phyloP scores from a whole-genome alignment of 495 filamentous ascomycete species.

The Parathielavia hyrcaniae region DNA sequence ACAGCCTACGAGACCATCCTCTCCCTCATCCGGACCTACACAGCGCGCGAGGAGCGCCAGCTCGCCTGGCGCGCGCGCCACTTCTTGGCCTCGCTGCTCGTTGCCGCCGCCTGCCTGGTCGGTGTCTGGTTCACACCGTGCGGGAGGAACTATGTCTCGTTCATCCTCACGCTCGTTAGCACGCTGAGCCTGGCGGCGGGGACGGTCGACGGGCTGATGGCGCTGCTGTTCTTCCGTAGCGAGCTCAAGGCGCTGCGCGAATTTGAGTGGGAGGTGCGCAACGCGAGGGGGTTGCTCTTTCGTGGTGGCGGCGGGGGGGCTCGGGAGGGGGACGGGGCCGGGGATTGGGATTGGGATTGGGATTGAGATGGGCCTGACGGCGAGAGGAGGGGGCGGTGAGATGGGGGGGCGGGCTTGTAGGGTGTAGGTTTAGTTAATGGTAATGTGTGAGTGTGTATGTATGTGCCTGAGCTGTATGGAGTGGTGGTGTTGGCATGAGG shows the following conservation, averaged over 20 bases:
- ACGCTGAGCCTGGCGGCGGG: conserved; percentile 70
- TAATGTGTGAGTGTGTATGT: too few relatives aligned
- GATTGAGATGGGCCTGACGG: not conserved
- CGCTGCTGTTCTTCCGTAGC: conserved; percentile 73
- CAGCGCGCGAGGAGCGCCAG: conserved; percentile 60
- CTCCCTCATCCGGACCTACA: conserved; percentile 58
- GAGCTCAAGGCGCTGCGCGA: conserved; percentile 83
- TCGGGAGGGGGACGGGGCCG: not conserved
- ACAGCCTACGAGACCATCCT: conserved; percentile 68
- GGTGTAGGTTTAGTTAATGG: not conserved
- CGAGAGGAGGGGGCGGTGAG: not conserved
- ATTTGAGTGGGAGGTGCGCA: conserved; percentile 89
- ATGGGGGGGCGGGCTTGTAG: not conserved
- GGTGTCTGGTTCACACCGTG: conserved; percentile 79
- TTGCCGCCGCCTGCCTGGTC: conserved; percentile 64
- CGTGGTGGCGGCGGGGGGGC: conserved; percentile 18
- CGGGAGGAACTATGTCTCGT: conserved; percentile 69
- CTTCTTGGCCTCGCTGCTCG: conserved; percentile 58
- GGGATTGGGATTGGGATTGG: not conserved
- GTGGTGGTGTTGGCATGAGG: too few relatives aligned
- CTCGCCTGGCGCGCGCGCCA: conserved; percentile 63
- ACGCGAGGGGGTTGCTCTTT: conserved; percentile 45
- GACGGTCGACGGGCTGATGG: conserved; percentile 75
- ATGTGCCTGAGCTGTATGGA: too few relatives aligned
- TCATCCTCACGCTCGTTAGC: conserved; percentile 72